These are phyloP conservation scores for Metschnikowia corniflorae DNA, from an alignment of 805 yeast species.

Conservation along the genomic window DNA sequence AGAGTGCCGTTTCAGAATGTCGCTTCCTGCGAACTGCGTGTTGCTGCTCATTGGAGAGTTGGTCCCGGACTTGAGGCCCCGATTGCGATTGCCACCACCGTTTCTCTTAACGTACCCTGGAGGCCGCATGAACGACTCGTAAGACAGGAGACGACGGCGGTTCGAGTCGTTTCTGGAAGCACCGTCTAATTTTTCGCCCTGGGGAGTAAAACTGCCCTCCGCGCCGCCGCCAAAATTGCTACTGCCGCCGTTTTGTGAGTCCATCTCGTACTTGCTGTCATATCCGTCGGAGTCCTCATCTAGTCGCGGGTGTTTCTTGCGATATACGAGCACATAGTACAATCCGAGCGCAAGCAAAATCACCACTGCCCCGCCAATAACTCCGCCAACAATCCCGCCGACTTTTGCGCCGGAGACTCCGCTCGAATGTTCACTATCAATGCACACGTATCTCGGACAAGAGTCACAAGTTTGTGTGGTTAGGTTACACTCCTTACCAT, in stretches of 20 bases:
- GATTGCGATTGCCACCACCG: background rate
- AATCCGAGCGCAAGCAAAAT: constrained; percentile 34
- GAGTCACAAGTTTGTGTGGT: constrained; percentile 13
- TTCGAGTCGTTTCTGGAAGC: constrained; percentile 1
- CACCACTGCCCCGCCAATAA: constrained; percentile 57
- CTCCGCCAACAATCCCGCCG: constrained; percentile 71
- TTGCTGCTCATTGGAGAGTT: background rate
- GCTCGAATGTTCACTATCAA: constrained; percentile 1
- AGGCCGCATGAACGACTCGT: constrained; percentile 44
- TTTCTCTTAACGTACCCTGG: constrained; percentile 18
- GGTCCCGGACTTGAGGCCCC: constrained; percentile 3
- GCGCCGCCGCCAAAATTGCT: too few species aligned
- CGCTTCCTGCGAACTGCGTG: constrained; percentile 13
- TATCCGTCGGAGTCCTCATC: constrained; percentile 17
- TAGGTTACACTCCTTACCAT: constrained; percentile 16
- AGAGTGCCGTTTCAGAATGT: constrained; percentile 27
- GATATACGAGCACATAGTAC: constrained; percentile 32
- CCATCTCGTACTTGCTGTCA: constrained; percentile 13
- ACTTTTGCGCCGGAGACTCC: constrained; percentile 4
- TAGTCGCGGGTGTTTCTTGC: constrained; percentile 31
- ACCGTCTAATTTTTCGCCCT: constrained; percentile 9
- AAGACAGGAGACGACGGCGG: constrained; percentile 32
- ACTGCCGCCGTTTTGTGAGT: constrained; percentile 9
- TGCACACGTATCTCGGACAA: constrained; percentile 15
- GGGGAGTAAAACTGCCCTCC: constrained; percentile 2